These are phyloP conservation scores for Penicillium brevicompactum DNA, from an alignment of 2,329 filamentous ascomycete species.

Conservation along the genomic window DNA sequence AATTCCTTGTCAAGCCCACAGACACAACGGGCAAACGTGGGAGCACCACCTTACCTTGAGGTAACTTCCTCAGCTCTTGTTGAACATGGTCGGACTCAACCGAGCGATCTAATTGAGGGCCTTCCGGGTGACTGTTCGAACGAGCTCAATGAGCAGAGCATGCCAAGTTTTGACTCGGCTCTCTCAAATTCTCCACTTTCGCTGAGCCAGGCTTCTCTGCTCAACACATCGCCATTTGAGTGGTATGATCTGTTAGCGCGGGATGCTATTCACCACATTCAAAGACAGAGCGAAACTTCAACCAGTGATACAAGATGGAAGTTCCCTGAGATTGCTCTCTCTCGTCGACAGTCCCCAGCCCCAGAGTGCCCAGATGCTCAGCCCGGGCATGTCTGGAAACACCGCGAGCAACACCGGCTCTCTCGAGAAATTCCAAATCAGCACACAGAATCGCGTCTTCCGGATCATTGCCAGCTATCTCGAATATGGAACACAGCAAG, in stretches of 20 bases:
- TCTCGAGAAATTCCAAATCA: background rate
- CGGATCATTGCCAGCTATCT: constrained; percentile 1
- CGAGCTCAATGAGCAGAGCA: background rate
- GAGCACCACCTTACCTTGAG: background rate
- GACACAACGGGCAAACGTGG: background rate
- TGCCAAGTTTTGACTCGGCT: constrained; percentile 5
- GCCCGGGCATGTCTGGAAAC: background rate
- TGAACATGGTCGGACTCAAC: background rate
- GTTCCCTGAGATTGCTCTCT: constrained; percentile 6
- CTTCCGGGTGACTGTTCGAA: background rate
- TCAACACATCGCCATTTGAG: constrained; percentile 17
- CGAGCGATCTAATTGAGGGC: background rate
- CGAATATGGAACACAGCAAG: constrained; percentile 16
- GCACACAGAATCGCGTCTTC: background rate
- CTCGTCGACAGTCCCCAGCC: constrained; percentile 6
- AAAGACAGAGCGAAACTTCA: background rate
- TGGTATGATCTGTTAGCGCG: constrained; percentile 26
- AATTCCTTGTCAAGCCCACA: background rate
- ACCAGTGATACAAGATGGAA: background rate
- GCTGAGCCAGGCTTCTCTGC: constrained; percentile 6
- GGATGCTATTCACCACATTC: constrained; percentile 20
- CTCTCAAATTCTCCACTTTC: constrained; percentile 5
- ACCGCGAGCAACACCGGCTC: background rate
- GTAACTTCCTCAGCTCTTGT: background rate
- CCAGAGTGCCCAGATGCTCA: background rate